Conservation (phyloP, 2,329 filamentous ascomycete species). For the Aspergillus fructus region DNA sequence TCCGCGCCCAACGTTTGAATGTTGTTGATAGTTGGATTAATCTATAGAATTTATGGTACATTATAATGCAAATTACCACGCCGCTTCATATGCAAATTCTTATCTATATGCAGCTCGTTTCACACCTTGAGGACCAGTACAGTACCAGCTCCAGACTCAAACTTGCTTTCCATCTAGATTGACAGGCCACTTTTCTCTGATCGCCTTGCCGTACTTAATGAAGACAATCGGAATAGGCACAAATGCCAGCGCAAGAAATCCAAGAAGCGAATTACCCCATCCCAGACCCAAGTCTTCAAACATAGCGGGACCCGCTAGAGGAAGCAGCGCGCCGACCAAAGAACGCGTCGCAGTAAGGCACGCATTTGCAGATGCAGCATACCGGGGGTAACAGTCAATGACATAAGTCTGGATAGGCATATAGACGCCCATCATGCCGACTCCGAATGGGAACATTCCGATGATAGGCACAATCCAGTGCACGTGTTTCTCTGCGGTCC, state of each 20-base stretch:
- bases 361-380: constrained; percentile 52
- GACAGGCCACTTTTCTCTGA: constrained; percentile 2
- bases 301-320: constrained; percentile 57
- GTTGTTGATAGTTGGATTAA: too few relatives aligned
- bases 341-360: constrained; percentile 55
- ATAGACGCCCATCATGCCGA: constrained; percentile 58
- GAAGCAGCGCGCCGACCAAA: constrained; percentile 58
- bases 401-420: constrained; percentile 61
- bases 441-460: constrained; percentile 56
- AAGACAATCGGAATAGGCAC: constrained; percentile 33
- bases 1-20: too few relatives aligned
- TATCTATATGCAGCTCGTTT: too few relatives aligned
- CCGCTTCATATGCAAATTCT: too few relatives aligned
- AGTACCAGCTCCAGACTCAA: too few relatives aligned
- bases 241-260: constrained; percentile 54
- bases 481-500: constrained; percentile 52
- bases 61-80: too few relatives aligned
- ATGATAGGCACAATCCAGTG: constrained; percentile 64
- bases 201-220: constrained; percentile 8
- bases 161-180: too few relatives aligned
- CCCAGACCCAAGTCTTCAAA: constrained; percentile 46
- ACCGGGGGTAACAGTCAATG: constrained; percentile 54
- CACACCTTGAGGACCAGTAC: too few relatives aligned
- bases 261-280: constrained; percentile 55
- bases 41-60: too few relatives aligned